These are phyloP conservation scores for Paramecium sexaurelia DNA, from an alignment of 73 alveolate genomes.

Conservation along the genomic window DNA sequence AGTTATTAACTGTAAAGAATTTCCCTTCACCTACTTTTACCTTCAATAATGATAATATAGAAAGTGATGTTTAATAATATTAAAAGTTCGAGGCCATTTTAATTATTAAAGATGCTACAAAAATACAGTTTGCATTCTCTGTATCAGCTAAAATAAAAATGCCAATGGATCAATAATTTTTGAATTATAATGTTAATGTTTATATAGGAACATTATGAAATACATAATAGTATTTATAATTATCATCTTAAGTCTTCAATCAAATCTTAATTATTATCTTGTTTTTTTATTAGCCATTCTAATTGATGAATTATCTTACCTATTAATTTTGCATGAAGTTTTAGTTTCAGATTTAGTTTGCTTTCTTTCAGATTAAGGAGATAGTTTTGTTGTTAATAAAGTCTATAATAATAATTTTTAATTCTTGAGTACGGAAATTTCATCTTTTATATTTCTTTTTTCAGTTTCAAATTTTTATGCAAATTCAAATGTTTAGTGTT, in stretches of 20 bases:
- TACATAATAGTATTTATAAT: not conserved
- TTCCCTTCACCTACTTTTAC: constrained; percentile 2
- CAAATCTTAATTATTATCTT: not conserved
- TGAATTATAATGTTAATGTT: constrained; percentile 18
- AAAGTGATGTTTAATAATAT: not conserved
- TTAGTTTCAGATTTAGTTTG: not conserved
- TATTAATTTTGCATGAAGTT: not conserved
- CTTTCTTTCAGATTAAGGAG: not conserved
- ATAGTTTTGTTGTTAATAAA: not conserved
- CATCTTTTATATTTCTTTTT: not conserved
- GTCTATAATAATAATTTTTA: not conserved
- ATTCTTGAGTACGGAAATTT: not conserved
- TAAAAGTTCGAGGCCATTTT: not conserved
- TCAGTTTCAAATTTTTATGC: constrained; percentile 8
- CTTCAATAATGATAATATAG: not conserved
- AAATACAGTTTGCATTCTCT: not conserved
- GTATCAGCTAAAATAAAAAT: not conserved
- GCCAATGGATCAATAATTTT: not conserved
- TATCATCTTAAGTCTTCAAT: not conserved
- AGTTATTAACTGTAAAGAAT: not conserved
- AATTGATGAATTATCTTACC: not conserved
- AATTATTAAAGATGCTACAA: not conserved
- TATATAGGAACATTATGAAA: not conserved
- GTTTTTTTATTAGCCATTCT: not conserved
- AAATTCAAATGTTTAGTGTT: not conserved